Conservation (phyloP, 345 rosid genomes). For the Murraya paniculata region DNA sequence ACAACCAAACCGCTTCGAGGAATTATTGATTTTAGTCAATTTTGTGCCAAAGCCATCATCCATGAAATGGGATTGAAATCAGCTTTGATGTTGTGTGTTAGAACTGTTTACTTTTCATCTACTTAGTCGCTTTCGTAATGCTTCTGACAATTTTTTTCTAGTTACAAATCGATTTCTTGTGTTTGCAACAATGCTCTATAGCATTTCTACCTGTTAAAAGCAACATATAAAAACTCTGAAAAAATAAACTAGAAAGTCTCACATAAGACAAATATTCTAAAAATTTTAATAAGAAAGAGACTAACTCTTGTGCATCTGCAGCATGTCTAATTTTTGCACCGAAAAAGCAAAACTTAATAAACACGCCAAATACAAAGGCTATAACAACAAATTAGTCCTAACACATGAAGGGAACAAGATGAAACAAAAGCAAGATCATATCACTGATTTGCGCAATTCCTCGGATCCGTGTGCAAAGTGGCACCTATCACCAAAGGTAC, state of each 20-base stretch:
- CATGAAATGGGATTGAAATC: background rate
- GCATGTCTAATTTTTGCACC: conserved; percentile 2
- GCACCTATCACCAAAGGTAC: conserved; percentile 85
- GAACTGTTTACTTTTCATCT: background rate
- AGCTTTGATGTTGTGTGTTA: background rate
- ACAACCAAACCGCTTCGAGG: background rate
- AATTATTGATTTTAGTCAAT: background rate
- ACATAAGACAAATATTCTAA: background rate
- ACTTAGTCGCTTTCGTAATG: background rate
- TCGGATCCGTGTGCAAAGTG: conserved; percentile 90
- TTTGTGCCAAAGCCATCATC: background rate
- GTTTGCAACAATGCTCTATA: background rate
- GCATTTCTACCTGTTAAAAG: background rate
- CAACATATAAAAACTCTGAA: background rate
- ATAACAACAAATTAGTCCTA: conserved; percentile 7
- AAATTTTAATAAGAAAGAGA: background rate
- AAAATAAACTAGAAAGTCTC: background rate
- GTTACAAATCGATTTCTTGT: background rate
- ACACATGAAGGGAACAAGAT: background rate
- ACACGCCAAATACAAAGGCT: conserved; percentile 11
- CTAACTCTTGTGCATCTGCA: background rate
- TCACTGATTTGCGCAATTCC: conserved; percentile 55
- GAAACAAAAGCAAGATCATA: conserved; percentile 15
- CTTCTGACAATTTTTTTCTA: background rate
- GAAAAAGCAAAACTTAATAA: background rate